Base-by-base conservation (phyloP, 2,329 filamentous ascomycete species). In the Ilyonectria mors-panacis region DNA sequence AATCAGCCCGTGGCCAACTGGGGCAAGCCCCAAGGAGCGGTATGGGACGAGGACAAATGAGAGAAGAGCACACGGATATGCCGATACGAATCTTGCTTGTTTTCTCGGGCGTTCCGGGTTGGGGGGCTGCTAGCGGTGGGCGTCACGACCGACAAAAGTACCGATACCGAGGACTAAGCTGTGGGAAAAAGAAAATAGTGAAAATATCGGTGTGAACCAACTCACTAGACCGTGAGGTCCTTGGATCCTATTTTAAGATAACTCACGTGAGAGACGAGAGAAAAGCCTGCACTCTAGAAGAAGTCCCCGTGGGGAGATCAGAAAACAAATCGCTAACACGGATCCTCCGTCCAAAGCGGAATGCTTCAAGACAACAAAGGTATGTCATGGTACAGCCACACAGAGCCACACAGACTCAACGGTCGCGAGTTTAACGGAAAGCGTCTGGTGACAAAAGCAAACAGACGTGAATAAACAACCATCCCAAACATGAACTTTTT, bases 401-500 rank as follows among this genome's bases (percentile, higher is more conserved):
- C 37, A 59, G 33, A 72, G 30, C 57, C 35, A 62, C 7, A 17
- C 12, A 30, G 42, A n/a, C 42, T 15, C 33, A 15, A 23, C 19
- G 21, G 23, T n/a, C 4, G 48, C 28, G 8, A 33, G 48, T 19
- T 19, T 19, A 50, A 39, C 23, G 10, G 54, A 44, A 58, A 12
- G 33, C 44, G 17, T 44, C 47, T 12, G 35, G 13, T 21, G 26
- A 44, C 19, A 35, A 54, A 54, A 47, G 37, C 54, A 64, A 59
- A 23, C 23, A 58, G 53, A 10, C 58, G 57, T 59, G 33, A 35
- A 39, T 17, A 61, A 51, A 44, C 54, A 63, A 39, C 56, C 53
- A 67, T 67, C 55, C 72, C 69, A 69, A 73, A 28, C 58, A 74
- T 70, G 26, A 75, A 75, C 69, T 74, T 78, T 78, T 76, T 67